Conservation (phyloP, 108 stramenopile genomes). For the Mediolabrus comicus region DNA sequence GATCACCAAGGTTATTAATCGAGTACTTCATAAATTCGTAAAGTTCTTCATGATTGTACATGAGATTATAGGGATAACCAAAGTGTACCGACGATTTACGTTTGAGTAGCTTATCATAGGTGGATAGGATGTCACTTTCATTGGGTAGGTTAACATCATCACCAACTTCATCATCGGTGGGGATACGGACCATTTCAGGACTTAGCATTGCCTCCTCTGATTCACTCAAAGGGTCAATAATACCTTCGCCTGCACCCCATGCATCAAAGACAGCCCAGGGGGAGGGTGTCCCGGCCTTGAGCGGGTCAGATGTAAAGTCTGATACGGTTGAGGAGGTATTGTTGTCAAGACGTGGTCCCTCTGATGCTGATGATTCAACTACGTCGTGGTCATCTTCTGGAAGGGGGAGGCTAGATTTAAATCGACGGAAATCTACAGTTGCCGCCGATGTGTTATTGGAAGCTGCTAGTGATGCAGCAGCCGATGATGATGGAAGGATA, state of each 20-base stretch:
- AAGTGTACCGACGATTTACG: slow-evolving; percentile 73
- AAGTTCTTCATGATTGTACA: slow-evolving; percentile 85
- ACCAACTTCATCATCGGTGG: slow-evolving; percentile 46
- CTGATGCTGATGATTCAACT: not conserved
- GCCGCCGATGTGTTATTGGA: not conserved
- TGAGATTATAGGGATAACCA: slow-evolving; percentile 89
- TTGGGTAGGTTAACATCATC: slow-evolving; percentile 28
- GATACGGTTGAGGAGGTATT: slow-evolving; percentile 32
- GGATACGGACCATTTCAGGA: slow-evolving; percentile 65
- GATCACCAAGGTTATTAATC: slow-evolving; percentile 90
- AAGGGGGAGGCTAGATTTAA: slow-evolving; percentile 27
- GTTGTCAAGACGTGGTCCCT: slow-evolving; percentile 43
- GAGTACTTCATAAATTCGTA: slow-evolving; percentile 89
- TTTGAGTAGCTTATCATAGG: slow-evolving; percentile 76
- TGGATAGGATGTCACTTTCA: slow-evolving; percentile 70
- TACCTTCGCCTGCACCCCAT: slow-evolving; percentile 80
- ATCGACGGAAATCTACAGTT: slow-evolving; percentile 3
- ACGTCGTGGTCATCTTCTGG: slow-evolving; percentile 17
- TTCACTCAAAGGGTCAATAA: slow-evolving; percentile 41
- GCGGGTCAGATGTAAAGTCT: slow-evolving; percentile 46
- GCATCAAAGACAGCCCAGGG: slow-evolving; percentile 93
- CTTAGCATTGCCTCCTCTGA: slow-evolving; percentile 51
- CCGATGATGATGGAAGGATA: not conserved
- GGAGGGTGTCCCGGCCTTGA: slow-evolving; percentile 79
- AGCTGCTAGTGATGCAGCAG: not conserved